These are phyloP conservation scores for Beta macrorhiza DNA, from an alignment of 179 eudicot species.

Conservation along the genomic window DNA sequence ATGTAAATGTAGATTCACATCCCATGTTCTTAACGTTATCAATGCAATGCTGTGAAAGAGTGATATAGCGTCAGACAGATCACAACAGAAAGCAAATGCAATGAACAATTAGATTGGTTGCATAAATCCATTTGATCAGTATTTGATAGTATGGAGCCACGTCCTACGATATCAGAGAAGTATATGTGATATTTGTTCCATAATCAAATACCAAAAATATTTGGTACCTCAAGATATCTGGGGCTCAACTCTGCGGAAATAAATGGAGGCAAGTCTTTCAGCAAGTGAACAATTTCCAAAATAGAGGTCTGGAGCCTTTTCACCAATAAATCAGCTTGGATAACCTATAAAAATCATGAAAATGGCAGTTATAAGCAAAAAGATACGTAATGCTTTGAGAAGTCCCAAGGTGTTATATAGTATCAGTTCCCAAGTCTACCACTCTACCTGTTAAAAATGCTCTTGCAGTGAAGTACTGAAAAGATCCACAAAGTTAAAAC, in stretches of 20 bases:
- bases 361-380: not conserved
- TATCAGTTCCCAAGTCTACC: not conserved
- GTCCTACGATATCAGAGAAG: not conserved
- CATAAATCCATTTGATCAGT: not conserved
- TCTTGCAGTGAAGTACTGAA: not conserved
- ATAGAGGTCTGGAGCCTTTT: not conserved
- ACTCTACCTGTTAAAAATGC: not conserved
- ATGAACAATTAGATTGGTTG: not conserved
- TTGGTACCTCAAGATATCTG: not conserved
- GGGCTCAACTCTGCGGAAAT: not conserved
- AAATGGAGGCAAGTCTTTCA: not conserved
- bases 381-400: not conserved
- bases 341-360: not conserved
- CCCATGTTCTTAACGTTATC: not conserved
- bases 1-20: not conserved
- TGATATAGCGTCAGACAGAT: not conserved
- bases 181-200: not conserved
- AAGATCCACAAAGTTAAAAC: not conserved
- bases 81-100: not conserved
- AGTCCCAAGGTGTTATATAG: not conserved
- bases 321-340: not conserved
- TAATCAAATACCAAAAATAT: not conserved
- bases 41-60: not conserved
- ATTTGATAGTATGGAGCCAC: not conserved
- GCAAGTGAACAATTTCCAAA: not conserved